These are phyloP conservation scores for Neopestalotiopsis clavispora DNA, from an alignment of 2,329 filamentous ascomycete genomes.

Conservation along the genomic window DNA sequence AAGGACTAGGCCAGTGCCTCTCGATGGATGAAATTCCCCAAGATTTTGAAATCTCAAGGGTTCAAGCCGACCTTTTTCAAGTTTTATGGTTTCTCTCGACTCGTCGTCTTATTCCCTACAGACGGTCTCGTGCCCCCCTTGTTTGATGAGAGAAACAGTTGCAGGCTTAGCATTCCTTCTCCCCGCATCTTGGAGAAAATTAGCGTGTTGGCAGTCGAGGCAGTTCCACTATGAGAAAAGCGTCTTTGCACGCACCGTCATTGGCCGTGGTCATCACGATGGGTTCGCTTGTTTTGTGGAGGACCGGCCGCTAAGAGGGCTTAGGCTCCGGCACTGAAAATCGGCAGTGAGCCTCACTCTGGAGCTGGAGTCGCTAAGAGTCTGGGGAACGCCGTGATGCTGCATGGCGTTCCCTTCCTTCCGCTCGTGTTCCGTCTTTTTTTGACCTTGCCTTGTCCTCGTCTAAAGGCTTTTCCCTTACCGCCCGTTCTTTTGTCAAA, in stretches of 20 bases:
- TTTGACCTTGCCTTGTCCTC: no score
- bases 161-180: not conserved
- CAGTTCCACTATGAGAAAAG: not conserved
- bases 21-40: not conserved
- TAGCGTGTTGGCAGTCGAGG: not conserved
- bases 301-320: not conserved
- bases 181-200: slow-evolving; percentile 1
- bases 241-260: not conserved
- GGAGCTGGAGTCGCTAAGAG: not conserved
- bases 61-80: not conserved
- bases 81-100: not conserved
- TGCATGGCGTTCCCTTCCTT: not conserved
- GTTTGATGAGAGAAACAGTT: not conserved
- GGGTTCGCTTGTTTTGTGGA: not conserved
- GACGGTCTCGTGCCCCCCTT: not conserved
- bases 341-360: not conserved
- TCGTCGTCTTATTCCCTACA: not conserved
- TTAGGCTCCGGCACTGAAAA: not conserved
- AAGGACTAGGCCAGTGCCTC: not conserved
- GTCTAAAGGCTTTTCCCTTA: not conserved
- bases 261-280: not conserved
- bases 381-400: not conserved
- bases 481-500: not conserved
- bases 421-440: no score
- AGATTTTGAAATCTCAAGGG: not conserved